A percentile compares a stretch with the other conserved stretches of the same genome.
These are phyloP conservation scores for Bacidia rubella DNA, from an alignment of 495 filamentous ascomycete genomes.

Conservation along the genomic window DNA sequence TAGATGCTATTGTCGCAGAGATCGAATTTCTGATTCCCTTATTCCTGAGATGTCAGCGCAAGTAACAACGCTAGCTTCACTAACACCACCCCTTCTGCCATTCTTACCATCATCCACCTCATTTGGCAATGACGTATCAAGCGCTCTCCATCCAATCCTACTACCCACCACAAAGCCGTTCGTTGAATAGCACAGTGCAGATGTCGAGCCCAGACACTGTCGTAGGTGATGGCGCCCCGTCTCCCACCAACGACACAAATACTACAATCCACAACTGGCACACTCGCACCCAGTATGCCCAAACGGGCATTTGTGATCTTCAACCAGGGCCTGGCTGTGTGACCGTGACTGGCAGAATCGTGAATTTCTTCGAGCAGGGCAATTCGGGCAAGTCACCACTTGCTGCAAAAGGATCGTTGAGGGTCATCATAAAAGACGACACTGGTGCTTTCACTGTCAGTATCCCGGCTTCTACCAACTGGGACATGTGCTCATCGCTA, in stretches of 20 bases:
- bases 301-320: constrained; percentile 35
- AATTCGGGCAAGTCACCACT: constrained; percentile 26
- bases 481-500: no score
- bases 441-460: constrained; percentile 41
- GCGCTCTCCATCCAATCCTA: constrained; percentile 39
- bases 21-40: no score
- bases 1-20: no score
- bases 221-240: constrained; percentile 34
- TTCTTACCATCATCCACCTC: neutral
- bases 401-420: constrained; percentile 37
- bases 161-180: constrained; percentile 4
- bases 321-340: constrained; percentile 37
- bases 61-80: neutral
- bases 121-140: constrained; percentile 23
- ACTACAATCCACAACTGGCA: constrained; percentile 36
- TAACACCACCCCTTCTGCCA: neutral
- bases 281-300: constrained; percentile 39
- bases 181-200: constrained; percentile 1
- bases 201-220: constrained; percentile 17
- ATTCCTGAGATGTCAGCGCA: no score
- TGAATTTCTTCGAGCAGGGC: constrained; percentile 35
- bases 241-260: constrained; percentile 31
- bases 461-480: neutral
- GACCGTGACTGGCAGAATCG: constrained; percentile 43
- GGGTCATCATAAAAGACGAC: constrained; percentile 44